phyloP scores from a whole-genome alignment of 257 asterid genomes.

The Echium plantagineum region DNA sequence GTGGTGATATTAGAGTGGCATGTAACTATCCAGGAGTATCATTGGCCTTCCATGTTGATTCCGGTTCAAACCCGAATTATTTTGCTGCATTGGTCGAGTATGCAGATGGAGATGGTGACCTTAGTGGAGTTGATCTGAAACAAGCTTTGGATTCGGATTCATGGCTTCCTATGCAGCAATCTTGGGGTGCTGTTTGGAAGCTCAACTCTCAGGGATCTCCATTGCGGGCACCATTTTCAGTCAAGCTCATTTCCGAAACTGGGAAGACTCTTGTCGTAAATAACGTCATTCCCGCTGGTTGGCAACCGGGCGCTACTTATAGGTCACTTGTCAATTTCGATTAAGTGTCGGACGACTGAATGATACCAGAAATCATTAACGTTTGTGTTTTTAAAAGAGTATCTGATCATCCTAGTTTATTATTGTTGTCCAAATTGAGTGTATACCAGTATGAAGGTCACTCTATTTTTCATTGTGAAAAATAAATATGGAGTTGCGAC shows the following conservation, averaged over 20 bases:
- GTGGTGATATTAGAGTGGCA: conserved; percentile 29
- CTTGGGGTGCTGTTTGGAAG: conserved; percentile 83
- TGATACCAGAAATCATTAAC: too few relatives aligned
- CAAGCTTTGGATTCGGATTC: conserved; percentile 31
- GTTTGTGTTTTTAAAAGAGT: too few relatives aligned
- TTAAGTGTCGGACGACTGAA: background rate
- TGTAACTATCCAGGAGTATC: conserved; percentile 54
- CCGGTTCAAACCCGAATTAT: conserved; percentile 58
- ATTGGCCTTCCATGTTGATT: conserved; percentile 58
- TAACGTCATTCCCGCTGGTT: conserved; percentile 61
- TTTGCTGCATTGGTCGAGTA: conserved; percentile 51
- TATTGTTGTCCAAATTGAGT: too few relatives aligned
- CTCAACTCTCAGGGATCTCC: conserved; percentile 19
- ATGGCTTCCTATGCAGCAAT: conserved; percentile 47
- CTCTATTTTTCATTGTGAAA: too few relatives aligned
- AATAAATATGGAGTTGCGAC: too few relatives aligned
- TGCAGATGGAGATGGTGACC: conserved; percentile 52
- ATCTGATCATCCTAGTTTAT: too few relatives aligned
- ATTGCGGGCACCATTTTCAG: conserved; percentile 45
- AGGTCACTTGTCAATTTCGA: conserved; percentile 52
- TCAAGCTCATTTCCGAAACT: conserved; percentile 38
- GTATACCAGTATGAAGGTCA: too few relatives aligned
- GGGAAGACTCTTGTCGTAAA: conserved; percentile 45
- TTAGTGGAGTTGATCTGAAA: conserved; percentile 37
- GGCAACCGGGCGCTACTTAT: conserved; percentile 46